Evolutionary conservation across 768 basidiomycete genomes (phyloP).

Genomic region (Clathrus columnatus): DNA sequence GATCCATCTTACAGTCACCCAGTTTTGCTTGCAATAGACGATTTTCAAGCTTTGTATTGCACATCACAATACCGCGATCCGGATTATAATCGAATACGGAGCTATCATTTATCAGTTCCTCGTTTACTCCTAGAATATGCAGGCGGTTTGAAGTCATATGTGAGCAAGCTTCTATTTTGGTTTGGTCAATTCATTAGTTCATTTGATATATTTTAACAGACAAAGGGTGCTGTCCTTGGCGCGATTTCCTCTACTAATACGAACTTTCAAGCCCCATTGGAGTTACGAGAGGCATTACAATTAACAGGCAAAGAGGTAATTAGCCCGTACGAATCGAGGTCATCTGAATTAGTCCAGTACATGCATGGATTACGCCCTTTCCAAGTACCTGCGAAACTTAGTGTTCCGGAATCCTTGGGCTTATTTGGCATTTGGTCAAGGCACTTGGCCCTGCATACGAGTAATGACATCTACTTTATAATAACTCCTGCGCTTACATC

Average conservation of each 20-base stretch:
- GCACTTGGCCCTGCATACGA: conserved; percentile 43
- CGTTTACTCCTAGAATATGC: conserved; percentile 71
- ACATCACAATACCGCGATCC: conserved; percentile 64
- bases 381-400: conserved; percentile 49
- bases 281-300: conserved; percentile 55
- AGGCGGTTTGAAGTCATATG: conserved; percentile 59
- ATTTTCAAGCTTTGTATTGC: conserved; percentile 75
- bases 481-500: conserved; percentile 9
- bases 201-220: conserved; percentile 28
- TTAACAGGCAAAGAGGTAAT: conserved; percentile 33
- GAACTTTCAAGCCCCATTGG: conserved; percentile 46
- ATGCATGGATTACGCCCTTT: conserved; percentile 44
- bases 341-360: conserved; percentile 40
- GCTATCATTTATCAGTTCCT: conserved; percentile 74
- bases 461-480: conserved; percentile 27
- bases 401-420: conserved; percentile 57
- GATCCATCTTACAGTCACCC: conserved; percentile 42
- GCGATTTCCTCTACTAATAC: conserved; percentile 58
- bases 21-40: conserved; percentile 79
- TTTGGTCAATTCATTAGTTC: not conserved
- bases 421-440: conserved; percentile 73
- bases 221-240: conserved; percentile 62
- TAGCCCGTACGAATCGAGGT: conserved; percentile 51
- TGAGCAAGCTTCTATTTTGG: conserved; percentile 33
- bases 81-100: conserved; percentile 54